Conservation (phyloP, 176 grass and related monocot species). For the Paspalum vaginatum region DNA sequence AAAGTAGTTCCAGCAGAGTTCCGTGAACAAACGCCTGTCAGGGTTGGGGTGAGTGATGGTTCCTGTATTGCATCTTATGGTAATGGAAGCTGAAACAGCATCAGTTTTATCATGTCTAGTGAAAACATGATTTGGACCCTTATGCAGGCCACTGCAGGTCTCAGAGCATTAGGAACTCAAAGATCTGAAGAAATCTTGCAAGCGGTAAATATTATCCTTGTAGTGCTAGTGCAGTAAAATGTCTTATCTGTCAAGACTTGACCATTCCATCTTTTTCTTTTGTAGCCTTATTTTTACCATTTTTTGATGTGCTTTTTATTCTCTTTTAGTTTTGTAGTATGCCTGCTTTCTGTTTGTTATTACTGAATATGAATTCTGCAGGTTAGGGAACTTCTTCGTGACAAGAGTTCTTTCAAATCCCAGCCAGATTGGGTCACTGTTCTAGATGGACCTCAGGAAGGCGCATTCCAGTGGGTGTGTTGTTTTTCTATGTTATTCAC, state of each 20-base stretch:
- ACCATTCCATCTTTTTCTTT: conserved; percentile 13
- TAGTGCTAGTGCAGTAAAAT: conserved; percentile 22
- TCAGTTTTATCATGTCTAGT: conserved; percentile 30
- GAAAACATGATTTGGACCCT: conserved; percentile 33
- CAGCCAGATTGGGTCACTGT: conserved; percentile 90
- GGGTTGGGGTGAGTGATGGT: conserved; percentile 80
- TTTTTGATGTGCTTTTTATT: not conserved
- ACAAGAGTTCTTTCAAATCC: conserved; percentile 88
- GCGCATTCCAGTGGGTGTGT: conserved; percentile 91
- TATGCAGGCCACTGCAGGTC: conserved; percentile 91
- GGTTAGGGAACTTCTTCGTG: conserved; percentile 86
- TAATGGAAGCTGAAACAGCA: conserved; percentile 17
- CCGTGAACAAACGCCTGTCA: conserved; percentile 78
- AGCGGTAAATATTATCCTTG: conserved; percentile 65
- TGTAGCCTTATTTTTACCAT: conserved; percentile 30
- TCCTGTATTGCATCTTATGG: conserved; percentile 15
- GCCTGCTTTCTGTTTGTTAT: conserved; percentile 3
- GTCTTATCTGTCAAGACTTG: conserved; percentile 36
- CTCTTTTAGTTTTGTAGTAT: conserved; percentile 6
- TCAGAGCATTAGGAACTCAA: conserved; percentile 83
- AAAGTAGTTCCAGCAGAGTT: conserved; percentile 72
- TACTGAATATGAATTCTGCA: conserved; percentile 45
- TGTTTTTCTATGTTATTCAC: conserved; percentile 24
- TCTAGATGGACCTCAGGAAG: conserved; percentile 97
- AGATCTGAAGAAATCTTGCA: conserved; percentile 93